Percentiles rank a stretch among this genome's conserved stretches.
phyloP scores from a whole-genome alignment of 2,329 filamentous ascomycete species.

The Clonostachys sp. region DNA sequence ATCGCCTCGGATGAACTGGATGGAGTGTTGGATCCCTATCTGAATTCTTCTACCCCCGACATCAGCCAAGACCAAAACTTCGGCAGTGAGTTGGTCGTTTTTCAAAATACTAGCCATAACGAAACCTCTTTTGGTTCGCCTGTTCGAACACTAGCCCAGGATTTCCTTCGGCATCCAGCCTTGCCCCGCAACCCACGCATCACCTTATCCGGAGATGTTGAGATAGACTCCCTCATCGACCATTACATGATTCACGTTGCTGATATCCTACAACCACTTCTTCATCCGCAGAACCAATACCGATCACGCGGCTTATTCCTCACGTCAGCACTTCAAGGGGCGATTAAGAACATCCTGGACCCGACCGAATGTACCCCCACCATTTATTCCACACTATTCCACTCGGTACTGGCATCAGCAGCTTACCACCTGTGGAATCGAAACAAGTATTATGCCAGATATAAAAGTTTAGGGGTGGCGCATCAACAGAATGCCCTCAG shows the following conservation, averaged over 20 bases:
- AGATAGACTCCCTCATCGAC: not conserved
- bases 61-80: too few species aligned
- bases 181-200: too few species aligned
- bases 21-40: too few species aligned
- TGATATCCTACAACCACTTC: not conserved
- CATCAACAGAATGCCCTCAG: not conserved
- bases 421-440: slow-evolving; percentile 1
- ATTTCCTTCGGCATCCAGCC: too few species aligned
- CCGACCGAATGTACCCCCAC: not conserved
- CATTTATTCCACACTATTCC: not conserved
- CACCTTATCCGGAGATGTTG: too few species aligned
- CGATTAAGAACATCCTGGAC: not conserved
- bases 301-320: not conserved
- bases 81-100: too few species aligned
- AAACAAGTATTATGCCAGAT: not conserved
- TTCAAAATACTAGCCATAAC: too few species aligned
- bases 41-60: too few species aligned
- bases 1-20: too few species aligned
- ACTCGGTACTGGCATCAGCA: not conserved
- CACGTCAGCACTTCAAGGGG: not conserved
- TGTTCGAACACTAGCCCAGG: too few species aligned
- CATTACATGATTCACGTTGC: not conserved
- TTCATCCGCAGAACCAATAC: not conserved
- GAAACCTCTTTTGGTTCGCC: too few species aligned
- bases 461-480: not conserved